Evolutionary conservation across 805 yeast genomes (phyloP).

Genomic region (Ogataea methanolica): DNA sequence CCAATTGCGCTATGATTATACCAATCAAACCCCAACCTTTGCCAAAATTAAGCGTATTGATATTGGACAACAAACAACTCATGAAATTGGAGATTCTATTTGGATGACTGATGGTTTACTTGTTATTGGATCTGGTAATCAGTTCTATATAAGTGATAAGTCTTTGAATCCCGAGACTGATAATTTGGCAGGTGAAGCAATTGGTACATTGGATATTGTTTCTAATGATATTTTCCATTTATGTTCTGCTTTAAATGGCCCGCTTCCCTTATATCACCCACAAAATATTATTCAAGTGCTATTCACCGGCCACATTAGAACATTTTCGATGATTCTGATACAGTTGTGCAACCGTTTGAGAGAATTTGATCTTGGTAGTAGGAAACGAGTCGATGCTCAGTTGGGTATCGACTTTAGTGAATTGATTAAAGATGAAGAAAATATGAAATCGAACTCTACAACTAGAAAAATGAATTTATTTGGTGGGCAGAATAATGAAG

Average conservation of each 20-base stretch:
- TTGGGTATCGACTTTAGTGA: constrained; percentile 19
- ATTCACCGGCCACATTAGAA: constrained; percentile 51
- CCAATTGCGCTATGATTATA: constrained; percentile 84
- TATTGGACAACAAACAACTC: constrained; percentile 66
- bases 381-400: constrained; percentile 17
- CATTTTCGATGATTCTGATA: constrained; percentile 55
- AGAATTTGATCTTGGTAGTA: constrained; percentile 39
- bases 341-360: constrained; percentile 51
- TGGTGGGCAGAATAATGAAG: constrained; percentile 16
- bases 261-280: constrained; percentile 87
- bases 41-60: constrained; percentile 70
- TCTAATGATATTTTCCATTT: constrained; percentile 59
- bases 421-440: constrained; percentile 5
- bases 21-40: constrained; percentile 74
- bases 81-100: constrained; percentile 80
- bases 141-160: constrained; percentile 77
- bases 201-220: constrained; percentile 56
- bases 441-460: neutral
- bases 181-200: constrained; percentile 44
- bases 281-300: constrained; percentile 76
- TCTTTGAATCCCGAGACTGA: constrained; percentile 48
- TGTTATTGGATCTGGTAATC: constrained; percentile 87
- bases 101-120: constrained; percentile 81
- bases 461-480: constrained; percentile 22
- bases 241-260: constrained; percentile 79